Percentiles rank a stretch among this genome's conserved stretches.
Evolutionary conservation across 192 early-diverging fungal species (phyloP).

Genomic region (Rhizophagus clarus): DNA sequence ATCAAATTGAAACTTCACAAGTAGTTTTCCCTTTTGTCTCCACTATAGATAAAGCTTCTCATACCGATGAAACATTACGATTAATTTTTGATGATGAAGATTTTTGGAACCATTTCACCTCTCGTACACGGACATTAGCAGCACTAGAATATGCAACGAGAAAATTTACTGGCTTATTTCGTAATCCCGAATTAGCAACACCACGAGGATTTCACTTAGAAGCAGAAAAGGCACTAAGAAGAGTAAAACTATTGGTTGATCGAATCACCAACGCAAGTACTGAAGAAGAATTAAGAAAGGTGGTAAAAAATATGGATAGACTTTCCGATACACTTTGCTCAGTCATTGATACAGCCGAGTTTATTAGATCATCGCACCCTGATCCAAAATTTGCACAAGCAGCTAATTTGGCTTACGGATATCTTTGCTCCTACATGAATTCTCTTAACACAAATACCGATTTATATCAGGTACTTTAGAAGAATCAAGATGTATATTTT

Average conservation of each 20-base stretch:
- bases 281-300: constrained; percentile 61
- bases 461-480: constrained; percentile 66
- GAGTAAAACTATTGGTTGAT: constrained; percentile 46
- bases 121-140: background rate
- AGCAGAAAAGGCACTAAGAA: constrained; percentile 24
- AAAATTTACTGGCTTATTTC: constrained; percentile 25
- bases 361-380: constrained; percentile 91
- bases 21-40: background rate
- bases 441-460: constrained; percentile 89
- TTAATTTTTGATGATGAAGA: constrained; percentile 3
- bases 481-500: background rate
- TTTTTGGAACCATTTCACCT: background rate
- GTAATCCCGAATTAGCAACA: constrained; percentile 20
- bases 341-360: constrained; percentile 90
- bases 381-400: constrained; percentile 66
- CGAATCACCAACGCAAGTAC: constrained; percentile 53
- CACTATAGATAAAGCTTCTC: background rate
- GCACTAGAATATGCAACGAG: constrained; percentile 6
- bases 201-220: constrained; percentile 16
- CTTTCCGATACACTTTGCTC: constrained; percentile 87
- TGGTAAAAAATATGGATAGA: constrained; percentile 87
- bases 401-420: constrained; percentile 76
- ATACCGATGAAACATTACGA: background rate
- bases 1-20: background rate
- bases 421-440: constrained; percentile 85